Conservation (phyloP, 169 alveolate genomes). For the Cryptosporidium meleagridis region DNA sequence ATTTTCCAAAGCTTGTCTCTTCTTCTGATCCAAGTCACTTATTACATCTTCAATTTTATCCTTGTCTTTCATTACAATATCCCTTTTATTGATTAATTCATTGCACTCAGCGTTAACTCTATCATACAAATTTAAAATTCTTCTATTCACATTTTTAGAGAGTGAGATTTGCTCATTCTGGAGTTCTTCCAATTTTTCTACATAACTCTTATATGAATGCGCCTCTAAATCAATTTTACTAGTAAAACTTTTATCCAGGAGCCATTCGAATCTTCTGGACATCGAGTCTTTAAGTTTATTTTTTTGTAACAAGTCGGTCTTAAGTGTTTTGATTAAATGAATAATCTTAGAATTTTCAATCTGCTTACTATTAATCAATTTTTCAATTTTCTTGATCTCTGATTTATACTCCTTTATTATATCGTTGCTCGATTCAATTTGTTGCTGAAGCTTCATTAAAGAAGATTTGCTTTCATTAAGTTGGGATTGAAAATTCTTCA, state of each 20-base stretch:
- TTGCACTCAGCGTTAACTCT: conserved; percentile 90
- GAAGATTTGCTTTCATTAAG: conserved; percentile 75
- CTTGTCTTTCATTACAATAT: conserved; percentile 90
- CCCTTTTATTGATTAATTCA: conserved; percentile 89
- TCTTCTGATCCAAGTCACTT: conserved; percentile 91
- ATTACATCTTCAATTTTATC: conserved; percentile 91
- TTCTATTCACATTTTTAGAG: conserved; percentile 90
- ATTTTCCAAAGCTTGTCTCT: conserved; percentile 89
- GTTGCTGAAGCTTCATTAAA: conserved; percentile 73
- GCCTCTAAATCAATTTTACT: conserved; percentile 81
- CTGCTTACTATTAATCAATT: conserved; percentile 77
- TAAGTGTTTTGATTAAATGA: conserved; percentile 81
- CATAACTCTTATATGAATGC: conserved; percentile 79
- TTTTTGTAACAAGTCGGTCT: conserved; percentile 79
- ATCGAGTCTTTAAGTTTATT: conserved; percentile 71
- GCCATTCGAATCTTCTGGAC: conserved; percentile 49
- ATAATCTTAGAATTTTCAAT: conserved; percentile 79
- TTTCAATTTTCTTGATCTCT: conserved; percentile 78
- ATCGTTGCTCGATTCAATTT: conserved; percentile 80
- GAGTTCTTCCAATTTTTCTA: conserved; percentile 83
- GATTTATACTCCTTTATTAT: conserved; percentile 78
- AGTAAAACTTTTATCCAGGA: neutral
- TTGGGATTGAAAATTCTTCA: conserved; percentile 75
- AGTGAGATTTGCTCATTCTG: conserved; percentile 85
- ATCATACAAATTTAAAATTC: conserved; percentile 93